Conservation (phyloP, 2,329 filamentous ascomycete species). For the Aspergillus floridensis region DNA sequence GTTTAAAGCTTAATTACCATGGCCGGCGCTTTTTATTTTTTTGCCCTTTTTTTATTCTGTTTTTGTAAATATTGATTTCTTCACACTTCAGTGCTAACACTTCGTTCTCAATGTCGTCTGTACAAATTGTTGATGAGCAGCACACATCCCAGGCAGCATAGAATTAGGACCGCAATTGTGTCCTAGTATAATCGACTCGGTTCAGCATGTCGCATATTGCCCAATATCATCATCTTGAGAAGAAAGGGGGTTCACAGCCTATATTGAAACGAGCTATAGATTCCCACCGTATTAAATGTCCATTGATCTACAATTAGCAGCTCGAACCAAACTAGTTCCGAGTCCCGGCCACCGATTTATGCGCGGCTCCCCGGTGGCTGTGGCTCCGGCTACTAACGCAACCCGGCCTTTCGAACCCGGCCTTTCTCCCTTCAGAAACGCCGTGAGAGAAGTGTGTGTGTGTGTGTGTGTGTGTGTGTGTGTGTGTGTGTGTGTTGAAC, state of each 20-base stretch:
- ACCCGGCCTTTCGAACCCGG: background rate
- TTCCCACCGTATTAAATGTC: background rate
- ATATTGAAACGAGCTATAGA: conserved; percentile 1
- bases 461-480: no score
- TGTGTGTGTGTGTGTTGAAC: background rate
- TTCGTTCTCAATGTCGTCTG: background rate
- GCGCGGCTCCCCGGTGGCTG: background rate
- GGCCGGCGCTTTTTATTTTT: no score
- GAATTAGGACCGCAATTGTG: background rate
- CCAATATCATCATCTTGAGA: background rate
- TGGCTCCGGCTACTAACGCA: background rate
- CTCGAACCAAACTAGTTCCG: background rate
- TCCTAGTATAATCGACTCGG: no score
- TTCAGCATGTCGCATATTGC: background rate
- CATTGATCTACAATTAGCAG: conserved; percentile 7
- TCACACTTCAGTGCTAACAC: background rate
- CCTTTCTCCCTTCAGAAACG: background rate
- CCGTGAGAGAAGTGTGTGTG: background rate
- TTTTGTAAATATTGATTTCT: background rate
- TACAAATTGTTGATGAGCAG: background rate
- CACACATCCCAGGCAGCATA: background rate
- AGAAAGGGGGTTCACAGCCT: no score
- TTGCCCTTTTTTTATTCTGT: no score
- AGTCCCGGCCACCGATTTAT: background rate
- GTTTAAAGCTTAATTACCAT: conserved; percentile 6